These are phyloP conservation scores for Verticillium zaregamsianum DNA, from an alignment of 2,329 filamentous ascomycete genomes.

Conservation along the genomic window DNA sequence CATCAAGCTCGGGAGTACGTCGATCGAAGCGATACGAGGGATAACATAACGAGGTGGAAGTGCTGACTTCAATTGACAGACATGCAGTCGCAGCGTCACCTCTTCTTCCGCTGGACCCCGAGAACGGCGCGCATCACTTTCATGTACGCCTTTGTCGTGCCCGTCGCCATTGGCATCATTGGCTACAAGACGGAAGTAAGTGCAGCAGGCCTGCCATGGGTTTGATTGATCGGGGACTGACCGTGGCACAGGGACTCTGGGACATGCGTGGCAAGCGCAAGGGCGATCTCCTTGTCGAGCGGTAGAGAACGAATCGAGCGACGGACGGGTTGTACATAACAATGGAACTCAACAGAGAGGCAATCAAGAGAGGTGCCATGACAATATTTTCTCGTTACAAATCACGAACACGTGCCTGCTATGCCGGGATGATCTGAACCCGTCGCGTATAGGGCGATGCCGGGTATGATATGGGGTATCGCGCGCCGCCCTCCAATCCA, in stretches of 20 bases:
- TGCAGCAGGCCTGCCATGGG: conserved; percentile 16
- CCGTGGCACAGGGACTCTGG: conserved; percentile 67
- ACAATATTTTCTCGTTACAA: background rate
- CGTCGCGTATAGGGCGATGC: background rate
- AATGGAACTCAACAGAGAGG: background rate
- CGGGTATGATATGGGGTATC: background rate
- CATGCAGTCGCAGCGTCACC: conserved; percentile 80
- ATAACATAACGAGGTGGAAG: background rate
- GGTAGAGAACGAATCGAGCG: conserved; percentile 38
- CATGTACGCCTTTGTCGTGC: conserved; percentile 71
- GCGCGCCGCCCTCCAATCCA: background rate
- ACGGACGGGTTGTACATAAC: conserved; percentile 36
- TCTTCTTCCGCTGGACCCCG: conserved; percentile 92
- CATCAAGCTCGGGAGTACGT: conserved; percentile 41
- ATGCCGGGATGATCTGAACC: background rate
- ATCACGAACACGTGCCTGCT: background rate
- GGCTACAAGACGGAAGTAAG: conserved; percentile 85
- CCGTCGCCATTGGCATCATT: conserved; percentile 63
- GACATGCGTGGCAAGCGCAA: conserved; percentile 82
- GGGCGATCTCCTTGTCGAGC: conserved; percentile 81
- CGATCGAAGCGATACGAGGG: background rate
- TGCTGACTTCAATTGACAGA: conserved; percentile 45
- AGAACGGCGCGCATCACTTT: conserved; percentile 77
- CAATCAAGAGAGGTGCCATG: background rate
- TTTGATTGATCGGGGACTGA: conserved; percentile 10